phyloP scores from a whole-genome alignment of 1,284 basidiomycete genomes.

The Trichosporon sp. region DNA sequence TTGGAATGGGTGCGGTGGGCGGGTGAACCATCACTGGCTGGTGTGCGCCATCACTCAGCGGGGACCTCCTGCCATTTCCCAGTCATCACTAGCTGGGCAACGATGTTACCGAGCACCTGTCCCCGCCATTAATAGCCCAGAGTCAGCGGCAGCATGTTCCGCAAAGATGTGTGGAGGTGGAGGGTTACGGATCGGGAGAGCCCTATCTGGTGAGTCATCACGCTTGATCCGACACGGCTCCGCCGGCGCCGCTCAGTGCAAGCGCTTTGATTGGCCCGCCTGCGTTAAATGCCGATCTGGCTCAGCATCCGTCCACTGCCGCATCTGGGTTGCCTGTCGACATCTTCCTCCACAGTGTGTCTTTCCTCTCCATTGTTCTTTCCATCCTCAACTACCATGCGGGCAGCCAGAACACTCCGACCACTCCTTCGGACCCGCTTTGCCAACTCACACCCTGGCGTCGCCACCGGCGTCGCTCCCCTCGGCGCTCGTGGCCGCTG shows the following conservation, averaged over 20 bases:
- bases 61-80: too few relatives aligned
- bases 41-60: neutral
- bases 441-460: neutral
- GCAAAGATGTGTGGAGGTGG: neutral
- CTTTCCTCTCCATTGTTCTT: neutral
- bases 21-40: neutral
- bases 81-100: too few relatives aligned
- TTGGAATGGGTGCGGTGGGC: neutral
- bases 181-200: neutral
- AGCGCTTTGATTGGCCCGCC: neutral
- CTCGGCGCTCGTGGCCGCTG: neutral
- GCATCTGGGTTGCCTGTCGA: neutral
- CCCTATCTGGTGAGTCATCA: conserved; percentile 8
- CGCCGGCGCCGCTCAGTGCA: neutral
- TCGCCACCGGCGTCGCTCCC: neutral
- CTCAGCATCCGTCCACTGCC: neutral
- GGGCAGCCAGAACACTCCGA: neutral
- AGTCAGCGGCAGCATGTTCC: neutral
- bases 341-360: neutral
- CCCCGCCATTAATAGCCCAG: too few relatives aligned
- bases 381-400: conserved; percentile 3
- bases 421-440: neutral
- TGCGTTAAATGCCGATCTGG: conserved; percentile 7
- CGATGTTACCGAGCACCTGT: too few relatives aligned
- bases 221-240: conserved; percentile 3